A percentile compares a stretch with the other conserved stretches of the same genome.
Evolutionary conservation across 257 asterid species (phyloP).

Genomic region (Solanum medicagineum): DNA sequence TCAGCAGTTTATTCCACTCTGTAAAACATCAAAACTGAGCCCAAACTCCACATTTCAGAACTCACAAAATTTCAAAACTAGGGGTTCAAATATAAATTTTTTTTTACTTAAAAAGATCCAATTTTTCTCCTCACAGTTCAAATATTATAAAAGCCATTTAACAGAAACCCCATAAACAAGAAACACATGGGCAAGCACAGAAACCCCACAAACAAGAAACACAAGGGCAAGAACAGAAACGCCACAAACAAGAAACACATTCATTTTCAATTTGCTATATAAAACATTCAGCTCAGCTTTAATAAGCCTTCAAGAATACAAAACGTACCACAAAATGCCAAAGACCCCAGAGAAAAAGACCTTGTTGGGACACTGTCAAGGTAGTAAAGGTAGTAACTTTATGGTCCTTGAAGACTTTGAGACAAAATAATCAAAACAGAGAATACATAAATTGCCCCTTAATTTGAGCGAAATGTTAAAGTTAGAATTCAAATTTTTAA

Average conservation of each 20-base stretch:
- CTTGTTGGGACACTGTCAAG: too few relatives aligned
- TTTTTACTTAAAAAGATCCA: neutral
- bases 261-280: neutral
- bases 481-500: too few relatives aligned
- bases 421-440: too few relatives aligned
- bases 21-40: neutral
- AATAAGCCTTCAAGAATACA: neutral
- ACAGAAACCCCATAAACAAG: neutral
- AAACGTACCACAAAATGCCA: neutral
- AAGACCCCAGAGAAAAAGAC: neutral
- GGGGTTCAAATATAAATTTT: neutral
- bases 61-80: neutral
- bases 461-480: too few relatives aligned
- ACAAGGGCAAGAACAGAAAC: neutral
- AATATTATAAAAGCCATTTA: neutral
- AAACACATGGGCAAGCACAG: neutral
- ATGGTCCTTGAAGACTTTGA: too few relatives aligned
- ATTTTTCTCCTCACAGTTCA: neutral
- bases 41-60: neutral
- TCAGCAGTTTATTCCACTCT: neutral
- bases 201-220: neutral
- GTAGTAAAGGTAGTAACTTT: too few relatives aligned
- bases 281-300: neutral
- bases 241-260: neutral
- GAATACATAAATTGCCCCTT: too few relatives aligned